Base-by-base conservation (phyloP, 192 early-diverging fungal genomes). In the Dimargaris verticillata region DNA sequence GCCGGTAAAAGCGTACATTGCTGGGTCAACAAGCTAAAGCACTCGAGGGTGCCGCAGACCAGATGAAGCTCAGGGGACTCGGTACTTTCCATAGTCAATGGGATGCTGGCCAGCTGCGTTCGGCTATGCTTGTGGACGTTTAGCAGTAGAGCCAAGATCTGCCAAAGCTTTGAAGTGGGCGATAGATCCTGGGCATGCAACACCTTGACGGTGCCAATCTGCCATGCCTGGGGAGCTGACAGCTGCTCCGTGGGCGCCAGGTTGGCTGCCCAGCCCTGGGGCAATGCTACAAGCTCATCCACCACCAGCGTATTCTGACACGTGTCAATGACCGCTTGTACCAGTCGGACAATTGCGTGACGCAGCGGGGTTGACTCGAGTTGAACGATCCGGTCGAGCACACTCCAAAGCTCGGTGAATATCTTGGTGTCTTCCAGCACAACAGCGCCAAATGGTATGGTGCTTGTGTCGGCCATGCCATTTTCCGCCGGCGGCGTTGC, bases 321-420 rank as follows among this genome's bases (percentile, higher is more conserved):
- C 13, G 22, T 28, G 57, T 25, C 24, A 15, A 59, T 38, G 13
- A 59, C 57, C 17, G 17, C 15, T 18, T 13, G 28, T 2, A 43
- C 57, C 43, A 59, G 17, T 5, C 10, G n/a, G 7, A 59, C 57
- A n/a, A 59, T 59, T 5, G n/a, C 43, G n/a, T 43, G 38, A 7
- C 57, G 57, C 33, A 59, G 5, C 14, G n/a, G 26, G 17, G 38
- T 41, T 13, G 57, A 41, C 42, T 59, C 57, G n/a, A 59, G 25
- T n/a, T 59, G 57, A 18, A 59, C 57, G 5, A 59, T 5, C 5
- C 57, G 57, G 42, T 59, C 57, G n/a, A 59, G 57, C 15, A 59
- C 43, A 43, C 57, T 42, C 57, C 57, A 59, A 11, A 59, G 28
- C 20, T 59, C 57, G 42, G 57, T 24, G 25, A 59, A 59, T 18